These are phyloP conservation scores for Botryotinia convoluta DNA, from an alignment of 2,329 filamentous ascomycete genomes.

Conservation along the genomic window DNA sequence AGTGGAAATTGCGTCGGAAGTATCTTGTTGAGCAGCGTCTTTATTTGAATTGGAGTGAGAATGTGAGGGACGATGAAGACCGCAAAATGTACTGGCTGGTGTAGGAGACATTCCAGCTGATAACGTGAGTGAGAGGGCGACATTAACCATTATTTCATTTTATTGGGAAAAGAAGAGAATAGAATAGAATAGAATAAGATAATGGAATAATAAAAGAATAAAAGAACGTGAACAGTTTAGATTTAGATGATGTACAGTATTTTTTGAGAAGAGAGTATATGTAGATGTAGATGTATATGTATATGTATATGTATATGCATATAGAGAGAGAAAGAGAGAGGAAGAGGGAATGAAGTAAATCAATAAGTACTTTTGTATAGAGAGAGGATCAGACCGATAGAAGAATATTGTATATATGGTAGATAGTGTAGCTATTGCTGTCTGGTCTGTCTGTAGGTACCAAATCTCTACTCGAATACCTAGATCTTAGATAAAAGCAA, in stretches of 20 bases:
- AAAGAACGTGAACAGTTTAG: background rate
- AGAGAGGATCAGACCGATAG: background rate
- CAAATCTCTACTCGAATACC: background rate
- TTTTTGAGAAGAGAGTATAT: too few relatives aligned
- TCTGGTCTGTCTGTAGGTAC: background rate
- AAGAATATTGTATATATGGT: background rate
- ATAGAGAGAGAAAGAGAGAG: background rate
- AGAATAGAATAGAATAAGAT: too few relatives aligned
- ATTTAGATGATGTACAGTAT: background rate
- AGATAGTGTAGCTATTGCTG: background rate
- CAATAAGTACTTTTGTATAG: background rate
- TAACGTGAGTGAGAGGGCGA: background rate
- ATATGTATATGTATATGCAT: too few relatives aligned
- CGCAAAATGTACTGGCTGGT: background rate
- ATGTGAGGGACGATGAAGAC: conserved; percentile 3
- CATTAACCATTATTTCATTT: conserved; percentile 16
- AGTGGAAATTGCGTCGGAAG: background rate
- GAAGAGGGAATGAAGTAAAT: background rate
- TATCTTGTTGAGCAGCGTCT: background rate
- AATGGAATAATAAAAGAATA: background rate
- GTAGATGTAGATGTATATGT: background rate
- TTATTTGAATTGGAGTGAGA: background rate
- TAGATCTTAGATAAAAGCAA: background rate
- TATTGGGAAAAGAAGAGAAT: background rate
- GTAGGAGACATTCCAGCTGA: conserved; percentile 13